Evolutionary conservation across 1,139 yeast genomes (phyloP), one percentile per base, ranked within the genome.

Genomic region (Saccharomyces hybrid): DNA sequence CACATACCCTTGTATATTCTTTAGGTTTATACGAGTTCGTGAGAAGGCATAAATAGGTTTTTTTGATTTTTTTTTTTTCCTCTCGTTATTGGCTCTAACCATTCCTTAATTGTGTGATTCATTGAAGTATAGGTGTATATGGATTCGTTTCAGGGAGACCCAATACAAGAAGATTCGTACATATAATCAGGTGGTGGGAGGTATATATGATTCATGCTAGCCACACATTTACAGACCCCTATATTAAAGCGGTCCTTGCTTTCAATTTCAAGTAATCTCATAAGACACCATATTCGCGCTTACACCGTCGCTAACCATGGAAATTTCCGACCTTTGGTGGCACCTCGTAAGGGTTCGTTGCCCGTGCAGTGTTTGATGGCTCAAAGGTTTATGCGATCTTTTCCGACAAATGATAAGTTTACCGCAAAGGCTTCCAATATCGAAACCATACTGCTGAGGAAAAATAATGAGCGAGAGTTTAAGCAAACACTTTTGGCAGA

Each of bases 401-500:
- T 38, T 20, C 44, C 44, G 13, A 16, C 23, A 4, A 38, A 38
- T 38, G 44, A 38, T 38, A 38, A 9, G 44, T 38, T 38, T 1
- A 38, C 3, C 3, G 11, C 44, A 1, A 38, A 38, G 25, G 44
- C 44, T 38, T 38, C 44, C 44, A 38, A 61, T 49, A 57, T 62
- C 6, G 66, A 64, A 52, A 63, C 62, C 47, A 63, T 65, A 47
- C 49, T 65, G 38, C 48, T 62, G 42, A 64, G 60, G 49, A 65
- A 64, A 54, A 62, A 65, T 47, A 63, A 59, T 50, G 63, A 62
- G 41, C 56, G 66, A 31, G 53, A 59, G 53, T 63, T 68, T 7
- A 70, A 68, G 59, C 75, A 75, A 32, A 61, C 70, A 11, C 68
- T 80, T 14, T 69, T 81, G 11, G 66, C 78, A 0, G 77, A 75